A percentile compares a stretch with the other conserved stretches of the same genome.
phyloP scores from a whole-genome alignment of 768 basidiomycete genomes.

The Pisolithus orientalis region DNA sequence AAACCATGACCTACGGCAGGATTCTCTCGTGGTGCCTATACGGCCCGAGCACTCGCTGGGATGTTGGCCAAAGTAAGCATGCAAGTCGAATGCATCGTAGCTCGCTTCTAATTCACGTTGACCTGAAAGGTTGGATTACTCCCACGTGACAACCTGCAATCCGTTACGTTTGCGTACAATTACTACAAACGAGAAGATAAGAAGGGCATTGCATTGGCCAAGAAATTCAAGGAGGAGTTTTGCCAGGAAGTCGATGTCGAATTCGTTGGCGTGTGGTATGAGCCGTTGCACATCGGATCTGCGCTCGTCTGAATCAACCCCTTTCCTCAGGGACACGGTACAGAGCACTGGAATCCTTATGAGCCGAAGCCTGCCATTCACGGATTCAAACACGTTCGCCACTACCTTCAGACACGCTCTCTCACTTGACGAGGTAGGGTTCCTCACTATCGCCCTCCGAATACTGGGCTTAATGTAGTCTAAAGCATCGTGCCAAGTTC shows the following conservation, averaged over 20 bases:
- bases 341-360: constrained; percentile 66
- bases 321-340: constrained; percentile 62
- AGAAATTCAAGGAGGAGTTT: constrained; percentile 70
- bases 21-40: constrained; percentile 70
- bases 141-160: constrained; percentile 58
- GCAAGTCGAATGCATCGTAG: not conserved
- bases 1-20: constrained; percentile 33
- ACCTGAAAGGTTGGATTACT: constrained; percentile 59
- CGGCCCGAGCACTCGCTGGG: constrained; percentile 67
- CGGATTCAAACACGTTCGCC: constrained; percentile 53
- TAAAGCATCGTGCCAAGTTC: constrained; percentile 61
- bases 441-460: not conserved
- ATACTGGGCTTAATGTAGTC: constrained; percentile 11
- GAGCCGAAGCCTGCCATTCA: constrained; percentile 60
- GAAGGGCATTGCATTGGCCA: constrained; percentile 39
- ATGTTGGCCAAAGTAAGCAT: constrained; percentile 57
- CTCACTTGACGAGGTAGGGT: constrained; percentile 65
- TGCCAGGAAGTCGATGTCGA: constrained; percentile 64
- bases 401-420: constrained; percentile 73
- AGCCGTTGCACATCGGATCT: not conserved
- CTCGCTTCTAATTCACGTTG: not conserved
- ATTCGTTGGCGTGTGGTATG: constrained; percentile 75
- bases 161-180: constrained; percentile 70
- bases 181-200: constrained; percentile 53
- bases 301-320: constrained; percentile 1